Evolutionary conservation across 2,329 filamentous ascomycete species (phyloP), one percentile per base, ranked within the genome.

Genomic region (Penicillium olsonii): DNA sequence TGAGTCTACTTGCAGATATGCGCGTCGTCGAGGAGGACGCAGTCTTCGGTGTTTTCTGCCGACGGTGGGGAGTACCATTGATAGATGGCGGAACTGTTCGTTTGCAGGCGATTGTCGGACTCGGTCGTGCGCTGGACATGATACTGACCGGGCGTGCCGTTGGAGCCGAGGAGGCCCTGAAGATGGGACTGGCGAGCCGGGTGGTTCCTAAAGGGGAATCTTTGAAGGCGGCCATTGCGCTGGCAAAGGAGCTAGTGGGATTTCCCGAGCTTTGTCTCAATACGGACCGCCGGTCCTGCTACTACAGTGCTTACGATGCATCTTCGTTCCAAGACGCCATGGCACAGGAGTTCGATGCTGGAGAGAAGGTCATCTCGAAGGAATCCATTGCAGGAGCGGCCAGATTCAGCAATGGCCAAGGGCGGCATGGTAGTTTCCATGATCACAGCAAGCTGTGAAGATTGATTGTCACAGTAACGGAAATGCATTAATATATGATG

Each of bases 191-290:
- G 7, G 80, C 75, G 8, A 82, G 77, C 58, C 68, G 79, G 0
- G 73, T 83, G 0, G 79, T 82, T 1, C 68, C 72, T 0, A 77
- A 76, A 50, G 80, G 79, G 0, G 71, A 73, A 50, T 75, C 75
- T 3, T 48, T 79, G n/a, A 69, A 75, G 6, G 78, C 78, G 54
- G 79, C 80, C 0, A 68, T 68, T 34, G 67, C 66, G 29, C 68
- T 83, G 42, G 80, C 80, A 3, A 63, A 65, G 42, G 65, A 75
- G 53, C 50, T 83, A 27, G 52, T 80, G 2, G 54, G 59, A 3
- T 83, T 83, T 40, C 80, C 80, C 2, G 75, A 82, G 55, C 59
- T 62, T 4, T 81, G 78, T 56, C 75, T 83, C 74, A 80, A 77
- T 43, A 64, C 63, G 2, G 80, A 84, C 59, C 68, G 79, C 3